Conservation (phyloP, 257 asterid species). For the Jacaranda mimosifolia region DNA sequence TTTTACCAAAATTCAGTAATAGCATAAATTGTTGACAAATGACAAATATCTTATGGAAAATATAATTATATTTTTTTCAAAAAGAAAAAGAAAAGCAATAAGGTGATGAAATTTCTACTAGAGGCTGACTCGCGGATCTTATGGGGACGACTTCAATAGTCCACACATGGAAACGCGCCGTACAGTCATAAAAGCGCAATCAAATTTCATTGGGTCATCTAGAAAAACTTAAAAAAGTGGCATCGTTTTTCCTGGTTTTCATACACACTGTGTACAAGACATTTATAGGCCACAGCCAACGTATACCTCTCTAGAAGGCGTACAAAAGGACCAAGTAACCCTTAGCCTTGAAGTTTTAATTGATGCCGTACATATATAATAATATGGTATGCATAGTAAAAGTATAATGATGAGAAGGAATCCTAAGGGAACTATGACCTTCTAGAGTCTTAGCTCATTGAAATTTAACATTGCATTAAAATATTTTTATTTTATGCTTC, state of each 20-base stretch:
- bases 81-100: no score
- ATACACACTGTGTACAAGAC: no score
- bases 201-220: no score
- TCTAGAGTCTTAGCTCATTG: conserved; percentile 15
- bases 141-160: not conserved
- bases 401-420: not conserved
- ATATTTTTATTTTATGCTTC: not conserved
- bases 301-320: conserved; percentile 1
- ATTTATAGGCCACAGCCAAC: not conserved
- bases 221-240: no score
- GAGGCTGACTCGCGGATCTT: not conserved
- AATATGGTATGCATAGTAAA: no score
- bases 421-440: not conserved
- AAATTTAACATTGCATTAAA: not conserved
- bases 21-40: no score
- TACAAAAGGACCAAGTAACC: not conserved
- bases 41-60: no score
- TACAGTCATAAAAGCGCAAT: not conserved
- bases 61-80: no score
- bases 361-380: not conserved
- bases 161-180: not conserved
- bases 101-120: not conserved
- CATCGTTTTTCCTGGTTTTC: no score
- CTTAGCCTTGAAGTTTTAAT: not conserved
- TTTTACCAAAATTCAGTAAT: no score